These are phyloP conservation scores for Pseudogymnoascus verrucosus DNA, from an alignment of 2,329 filamentous ascomycete species.

Conservation along the genomic window DNA sequence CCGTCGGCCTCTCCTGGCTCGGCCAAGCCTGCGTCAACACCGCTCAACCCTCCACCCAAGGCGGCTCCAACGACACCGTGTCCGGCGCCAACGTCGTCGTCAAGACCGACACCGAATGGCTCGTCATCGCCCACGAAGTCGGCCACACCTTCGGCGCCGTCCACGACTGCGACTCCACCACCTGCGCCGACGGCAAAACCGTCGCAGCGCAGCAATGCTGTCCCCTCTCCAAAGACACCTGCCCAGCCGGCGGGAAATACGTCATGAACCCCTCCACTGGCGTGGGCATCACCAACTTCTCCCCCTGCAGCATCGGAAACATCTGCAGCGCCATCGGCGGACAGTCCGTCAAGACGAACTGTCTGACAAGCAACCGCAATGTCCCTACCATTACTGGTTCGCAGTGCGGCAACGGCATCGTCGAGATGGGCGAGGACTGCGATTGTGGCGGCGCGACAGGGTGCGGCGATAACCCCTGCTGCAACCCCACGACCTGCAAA, in stretches of 20 bases:
- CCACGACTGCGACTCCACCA: slow-evolving; percentile 72
- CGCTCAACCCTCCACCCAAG: slow-evolving; percentile 44
- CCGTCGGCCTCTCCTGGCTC: slow-evolving; percentile 89
- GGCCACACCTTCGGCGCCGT: slow-evolving; percentile 95
- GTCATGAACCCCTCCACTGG: slow-evolving; percentile 95
- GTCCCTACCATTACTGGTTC: slow-evolving; percentile 74
- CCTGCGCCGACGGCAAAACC: slow-evolving; percentile 56
- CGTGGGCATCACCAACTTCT: slow-evolving; percentile 68
- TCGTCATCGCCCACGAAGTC: slow-evolving; percentile 89
- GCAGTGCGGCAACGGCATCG: slow-evolving; percentile 94
- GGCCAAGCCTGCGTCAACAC: slow-evolving; percentile 70
- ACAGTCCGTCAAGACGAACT: slow-evolving; percentile 66
- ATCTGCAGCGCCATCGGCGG: slow-evolving; percentile 79
- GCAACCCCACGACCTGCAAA: slow-evolving; percentile 77
- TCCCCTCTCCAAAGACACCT: slow-evolving; percentile 58
- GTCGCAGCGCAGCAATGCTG: slow-evolving; percentile 65
- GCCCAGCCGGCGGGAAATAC: slow-evolving; percentile 69
- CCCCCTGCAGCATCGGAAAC: slow-evolving; percentile 83
- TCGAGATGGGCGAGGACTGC: slow-evolving; percentile 88
- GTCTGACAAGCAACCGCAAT: slow-evolving; percentile 77
- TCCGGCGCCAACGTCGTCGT: slow-evolving; percentile 86
- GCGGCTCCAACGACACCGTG: slow-evolving; percentile 58
- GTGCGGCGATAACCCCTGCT: slow-evolving; percentile 73
- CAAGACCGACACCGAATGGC: slow-evolving; percentile 78
- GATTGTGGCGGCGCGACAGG: slow-evolving; percentile 75